Evolutionary conservation across 140 eudicot genomes (phyloP).

Genomic region (Artemisia princeps): DNA sequence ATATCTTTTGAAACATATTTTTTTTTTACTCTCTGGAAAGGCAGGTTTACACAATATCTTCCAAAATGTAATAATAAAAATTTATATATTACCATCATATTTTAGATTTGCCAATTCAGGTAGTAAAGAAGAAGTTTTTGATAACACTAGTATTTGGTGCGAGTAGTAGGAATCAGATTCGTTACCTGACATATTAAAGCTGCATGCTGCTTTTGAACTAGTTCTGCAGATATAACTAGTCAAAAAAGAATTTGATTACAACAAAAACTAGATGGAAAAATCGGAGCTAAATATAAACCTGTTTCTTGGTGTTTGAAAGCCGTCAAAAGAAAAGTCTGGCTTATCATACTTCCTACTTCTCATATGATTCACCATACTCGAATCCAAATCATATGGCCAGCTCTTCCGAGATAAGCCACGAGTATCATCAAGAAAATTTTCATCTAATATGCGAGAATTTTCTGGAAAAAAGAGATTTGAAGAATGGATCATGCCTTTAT

Average conservation of each 20-base stretch:
- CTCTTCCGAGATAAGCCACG: too few species aligned
- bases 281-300: slow-evolving; percentile 30
- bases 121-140: background rate
- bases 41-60: too few species aligned
- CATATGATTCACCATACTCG: slow-evolving; percentile 30
- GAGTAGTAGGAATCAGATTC: background rate
- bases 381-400: slow-evolving; percentile 17
- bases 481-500: slow-evolving; percentile 18
- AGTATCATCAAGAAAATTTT: slow-evolving; percentile 33
- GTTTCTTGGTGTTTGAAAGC: slow-evolving; percentile 26
- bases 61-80: background rate
- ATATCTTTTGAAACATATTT: background rate
- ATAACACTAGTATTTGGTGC: background rate
- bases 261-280: slow-evolving; percentile 10
- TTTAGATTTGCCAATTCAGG: background rate
- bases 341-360: slow-evolving; percentile 31
- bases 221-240: slow-evolving; percentile 40
- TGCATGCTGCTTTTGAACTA: slow-evolving; percentile 23
- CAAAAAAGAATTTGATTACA: background rate
- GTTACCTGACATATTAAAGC: slow-evolving; percentile 38
- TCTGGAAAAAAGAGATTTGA: slow-evolving; percentile 28
- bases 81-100: background rate
- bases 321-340: slow-evolving; percentile 32
- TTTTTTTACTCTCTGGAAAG: too few species aligned
- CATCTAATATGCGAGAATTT: slow-evolving; percentile 35